These are phyloP conservation scores for Penicillium pancosmium DNA, from an alignment of 495 filamentous ascomycete genomes.

Conservation along the genomic window DNA sequence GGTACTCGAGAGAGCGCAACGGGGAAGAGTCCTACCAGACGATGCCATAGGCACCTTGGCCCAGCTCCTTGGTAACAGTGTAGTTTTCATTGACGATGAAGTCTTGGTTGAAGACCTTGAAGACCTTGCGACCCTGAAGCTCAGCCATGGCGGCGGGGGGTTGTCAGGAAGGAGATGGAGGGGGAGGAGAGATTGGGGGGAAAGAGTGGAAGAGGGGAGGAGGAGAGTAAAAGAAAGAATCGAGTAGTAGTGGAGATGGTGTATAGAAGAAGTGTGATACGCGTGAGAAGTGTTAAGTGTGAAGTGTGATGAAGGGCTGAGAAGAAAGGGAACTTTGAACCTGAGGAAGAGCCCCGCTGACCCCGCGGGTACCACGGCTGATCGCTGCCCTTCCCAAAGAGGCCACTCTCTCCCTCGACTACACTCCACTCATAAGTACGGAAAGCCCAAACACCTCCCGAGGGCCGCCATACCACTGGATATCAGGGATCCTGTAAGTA, in stretches of 20 bases:
- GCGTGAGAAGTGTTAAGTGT: constrained; percentile 8
- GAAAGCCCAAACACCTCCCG: too few species aligned
- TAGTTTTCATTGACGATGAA: constrained; percentile 98
- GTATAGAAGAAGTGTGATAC: constrained; percentile 10
- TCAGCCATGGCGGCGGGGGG: constrained; percentile 62
- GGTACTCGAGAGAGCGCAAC: background rate
- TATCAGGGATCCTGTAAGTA: too few species aligned
- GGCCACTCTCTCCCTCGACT: too few species aligned
- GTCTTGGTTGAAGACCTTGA: constrained; percentile 99
- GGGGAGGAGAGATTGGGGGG: constrained; percentile 15
- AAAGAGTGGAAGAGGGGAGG: constrained; percentile 4
- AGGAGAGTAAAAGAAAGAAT: constrained; percentile 11
- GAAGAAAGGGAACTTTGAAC: constrained; percentile 9
- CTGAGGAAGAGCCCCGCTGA: constrained; percentile 28
- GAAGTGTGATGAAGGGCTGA: too few species aligned
- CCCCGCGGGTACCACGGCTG: constrained; percentile 16
- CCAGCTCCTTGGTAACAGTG: constrained; percentile 97
- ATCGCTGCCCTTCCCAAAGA: background rate
- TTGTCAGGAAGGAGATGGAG: constrained; percentile 3
- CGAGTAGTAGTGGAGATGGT: background rate
- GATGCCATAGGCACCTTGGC: constrained; percentile 97
- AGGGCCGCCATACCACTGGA: too few species aligned
- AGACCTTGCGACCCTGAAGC: constrained; percentile 86
- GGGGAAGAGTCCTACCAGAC: constrained; percentile 74
- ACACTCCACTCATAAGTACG: too few species aligned